phyloP scores from a whole-genome alignment of 345 rosid genomes.

The Eucalyptus caleyi region DNA sequence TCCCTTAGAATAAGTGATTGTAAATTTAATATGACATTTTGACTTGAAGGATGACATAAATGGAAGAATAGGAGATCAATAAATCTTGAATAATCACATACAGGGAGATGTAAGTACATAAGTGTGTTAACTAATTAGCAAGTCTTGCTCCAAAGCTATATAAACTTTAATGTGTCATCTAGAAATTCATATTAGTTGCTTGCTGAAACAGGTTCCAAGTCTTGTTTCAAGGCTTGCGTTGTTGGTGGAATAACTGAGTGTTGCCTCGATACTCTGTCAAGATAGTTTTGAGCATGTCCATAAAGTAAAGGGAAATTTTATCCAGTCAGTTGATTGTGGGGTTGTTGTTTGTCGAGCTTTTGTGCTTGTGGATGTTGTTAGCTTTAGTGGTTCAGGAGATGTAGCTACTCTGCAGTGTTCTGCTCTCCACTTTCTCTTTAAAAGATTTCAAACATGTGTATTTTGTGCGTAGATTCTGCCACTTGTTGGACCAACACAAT shows the following conservation, averaged over 20 bases:
- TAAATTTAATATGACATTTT: not conserved
- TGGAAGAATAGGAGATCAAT: not conserved
- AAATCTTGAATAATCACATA: not conserved
- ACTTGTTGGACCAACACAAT: conserved; percentile 57
- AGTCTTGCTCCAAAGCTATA: not conserved
- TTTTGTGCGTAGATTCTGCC: conserved; percentile 61
- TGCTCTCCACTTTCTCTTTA: not conserved
- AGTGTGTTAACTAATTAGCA: not conserved
- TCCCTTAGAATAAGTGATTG: not conserved
- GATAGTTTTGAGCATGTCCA: not conserved
- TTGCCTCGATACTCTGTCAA: not conserved
- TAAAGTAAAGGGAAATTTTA: not conserved
- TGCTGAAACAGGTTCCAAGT: not conserved
- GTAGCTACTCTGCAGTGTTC: not conserved
- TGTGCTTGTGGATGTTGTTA: not conserved
- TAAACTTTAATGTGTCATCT: not conserved
- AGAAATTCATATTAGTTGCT: not conserved
- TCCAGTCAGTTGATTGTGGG: not conserved
- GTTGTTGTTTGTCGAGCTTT: not conserved
- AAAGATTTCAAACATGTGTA: not conserved
- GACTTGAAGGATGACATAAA: not conserved
- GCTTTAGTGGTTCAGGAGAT: not conserved
- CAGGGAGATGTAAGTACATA: not conserved
- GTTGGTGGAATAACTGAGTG: not conserved
- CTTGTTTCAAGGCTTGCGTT: not conserved